Percentiles rank a stretch among this genome's conserved stretches.
phyloP scores from a whole-genome alignment of 2,329 filamentous ascomycete species.

The Ophiocordyceps australis region DNA sequence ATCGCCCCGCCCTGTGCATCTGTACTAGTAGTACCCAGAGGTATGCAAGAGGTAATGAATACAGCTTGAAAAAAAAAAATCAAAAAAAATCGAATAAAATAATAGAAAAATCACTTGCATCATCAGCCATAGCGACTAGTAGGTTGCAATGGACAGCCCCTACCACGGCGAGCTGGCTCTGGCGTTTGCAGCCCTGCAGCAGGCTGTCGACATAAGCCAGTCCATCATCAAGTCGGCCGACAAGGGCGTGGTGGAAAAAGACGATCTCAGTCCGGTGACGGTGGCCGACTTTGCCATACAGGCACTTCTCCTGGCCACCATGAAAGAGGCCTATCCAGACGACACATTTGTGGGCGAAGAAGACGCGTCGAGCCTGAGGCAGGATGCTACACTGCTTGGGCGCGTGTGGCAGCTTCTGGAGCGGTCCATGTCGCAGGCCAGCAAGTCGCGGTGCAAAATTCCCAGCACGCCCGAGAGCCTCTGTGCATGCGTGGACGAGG shows the following conservation, averaged over 20 bases:
- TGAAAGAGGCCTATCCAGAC: constrained; percentile 28
- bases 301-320: constrained; percentile 30
- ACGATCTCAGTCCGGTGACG: constrained; percentile 37
- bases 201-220: constrained; percentile 29
- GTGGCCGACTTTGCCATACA: constrained; percentile 42
- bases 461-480: constrained; percentile 23
- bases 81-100: too few relatives aligned
- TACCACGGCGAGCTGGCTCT: constrained; percentile 22
- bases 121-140: too few relatives aligned
- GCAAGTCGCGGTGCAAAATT: constrained; percentile 5
- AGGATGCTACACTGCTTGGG: constrained; percentile 20
- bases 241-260: constrained; percentile 32
- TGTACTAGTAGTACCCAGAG: too few relatives aligned
- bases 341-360: constrained; percentile 39
- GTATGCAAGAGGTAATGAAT: too few relatives aligned
- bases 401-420: constrained; percentile 28
- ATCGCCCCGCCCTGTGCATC: too few relatives aligned
- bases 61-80: too few relatives aligned
- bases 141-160: constrained; percentile 21
- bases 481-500: constrained; percentile 34
- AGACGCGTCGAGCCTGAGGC: constrained; percentile 25
- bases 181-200: constrained; percentile 21
- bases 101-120: too few relatives aligned
- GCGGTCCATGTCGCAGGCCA: constrained; percentile 9
- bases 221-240: constrained; percentile 25